Conservation (phyloP, 805 yeast genomes). For the Candida maris region DNA sequence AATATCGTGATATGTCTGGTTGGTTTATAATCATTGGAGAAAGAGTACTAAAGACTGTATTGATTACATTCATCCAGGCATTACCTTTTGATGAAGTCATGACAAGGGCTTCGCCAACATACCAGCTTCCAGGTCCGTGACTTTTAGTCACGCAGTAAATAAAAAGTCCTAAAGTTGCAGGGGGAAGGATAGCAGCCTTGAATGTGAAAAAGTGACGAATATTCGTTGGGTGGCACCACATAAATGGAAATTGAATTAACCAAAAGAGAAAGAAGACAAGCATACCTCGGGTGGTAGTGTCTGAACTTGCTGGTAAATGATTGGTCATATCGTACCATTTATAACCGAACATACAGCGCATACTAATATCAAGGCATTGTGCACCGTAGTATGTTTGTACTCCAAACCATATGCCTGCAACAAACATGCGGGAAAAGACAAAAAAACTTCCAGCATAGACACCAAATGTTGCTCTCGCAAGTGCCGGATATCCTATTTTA, state of each 20-base stretch:
- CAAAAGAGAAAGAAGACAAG: constrained; percentile 16
- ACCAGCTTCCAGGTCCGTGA: constrained; percentile 12
- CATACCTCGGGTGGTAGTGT: constrained; percentile 12
- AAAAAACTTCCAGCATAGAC: constrained; percentile 33
- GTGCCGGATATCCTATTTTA: constrained; percentile 35
- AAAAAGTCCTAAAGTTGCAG: constrained; percentile 14
- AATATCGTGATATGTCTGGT: constrained; percentile 25
- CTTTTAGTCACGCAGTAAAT: constrained; percentile 13
- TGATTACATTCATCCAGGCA: constrained; percentile 14
- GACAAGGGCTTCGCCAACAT: constrained; percentile 5
- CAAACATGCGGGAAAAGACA: constrained; percentile 32
- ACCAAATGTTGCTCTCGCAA: constrained; percentile 36
- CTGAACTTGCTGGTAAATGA: constrained; percentile 14
- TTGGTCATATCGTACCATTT: constrained; percentile 14
- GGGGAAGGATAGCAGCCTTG: constrained; percentile 12
- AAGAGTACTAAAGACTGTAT: constrained; percentile 21
- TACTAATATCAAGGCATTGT: constrained; percentile 30
- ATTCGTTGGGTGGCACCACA: constrained; percentile 15
- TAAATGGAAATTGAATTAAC: constrained; percentile 17
- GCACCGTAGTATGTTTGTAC: constrained; percentile 36
- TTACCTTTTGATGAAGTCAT: constrained; percentile 8
- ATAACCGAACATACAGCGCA: constrained; percentile 18
- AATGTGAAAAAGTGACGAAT: constrained; percentile 14
- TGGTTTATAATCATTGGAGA: constrained; percentile 26
- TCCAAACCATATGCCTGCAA: constrained; percentile 38